Conservation (phyloP, 805 yeast species). For the Starmerella scarabaei region DNA sequence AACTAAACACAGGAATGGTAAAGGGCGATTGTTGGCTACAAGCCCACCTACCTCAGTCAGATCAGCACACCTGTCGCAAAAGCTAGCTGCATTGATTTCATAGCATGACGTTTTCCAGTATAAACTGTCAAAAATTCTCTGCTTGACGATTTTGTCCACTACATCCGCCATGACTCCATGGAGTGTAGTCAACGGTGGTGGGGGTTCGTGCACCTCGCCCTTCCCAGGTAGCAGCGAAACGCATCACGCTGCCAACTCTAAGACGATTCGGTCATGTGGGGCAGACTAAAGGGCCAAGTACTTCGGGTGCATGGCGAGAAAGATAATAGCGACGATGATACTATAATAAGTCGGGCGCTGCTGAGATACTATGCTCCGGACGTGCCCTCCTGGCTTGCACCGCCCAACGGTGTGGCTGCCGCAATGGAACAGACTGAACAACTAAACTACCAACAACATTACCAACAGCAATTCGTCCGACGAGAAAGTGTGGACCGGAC, state of each 20-base stretch:
- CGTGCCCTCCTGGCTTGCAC: constrained; percentile 26
- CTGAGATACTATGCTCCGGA: constrained; percentile 29
- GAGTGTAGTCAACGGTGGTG: too few species aligned
- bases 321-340: constrained; percentile 33
- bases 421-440: constrained; percentile 1
- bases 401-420: constrained; percentile 1
- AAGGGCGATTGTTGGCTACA: constrained; percentile 43
- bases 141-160: constrained; percentile 46
- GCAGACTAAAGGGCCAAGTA: constrained; percentile 22
- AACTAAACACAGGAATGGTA: constrained; percentile 63
- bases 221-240: not conserved
- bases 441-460: constrained; percentile 1
- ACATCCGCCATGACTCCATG: constrained; percentile 3
- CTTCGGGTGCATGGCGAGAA: constrained; percentile 27
- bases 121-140: constrained; percentile 41
- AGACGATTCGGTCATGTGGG: too few species aligned
- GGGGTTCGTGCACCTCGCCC: too few species aligned
- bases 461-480: constrained; percentile 3
- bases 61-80: constrained; percentile 38
- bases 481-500: constrained; percentile 4
- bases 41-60: constrained; percentile 45
- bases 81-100: constrained; percentile 36
- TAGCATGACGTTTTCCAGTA: constrained; percentile 49
- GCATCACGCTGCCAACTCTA: not conserved
- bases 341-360: constrained; percentile 35